Conservation (phyloP, 2,329 filamentous ascomycete genomes). For the Lecanoromycetidae sp. region DNA sequence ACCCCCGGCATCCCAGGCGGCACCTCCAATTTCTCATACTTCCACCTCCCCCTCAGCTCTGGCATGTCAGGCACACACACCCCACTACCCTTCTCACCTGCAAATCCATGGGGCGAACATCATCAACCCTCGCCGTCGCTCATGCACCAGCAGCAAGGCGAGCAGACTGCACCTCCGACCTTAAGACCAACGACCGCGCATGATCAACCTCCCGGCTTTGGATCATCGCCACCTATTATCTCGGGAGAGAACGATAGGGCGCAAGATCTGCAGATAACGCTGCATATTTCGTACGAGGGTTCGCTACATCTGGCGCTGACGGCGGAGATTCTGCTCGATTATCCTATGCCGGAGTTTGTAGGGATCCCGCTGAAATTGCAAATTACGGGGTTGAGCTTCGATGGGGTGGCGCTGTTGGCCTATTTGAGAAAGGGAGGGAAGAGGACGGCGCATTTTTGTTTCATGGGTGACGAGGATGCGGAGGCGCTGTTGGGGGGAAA, state of each 20-base stretch:
- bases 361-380: constrained; percentile 88
- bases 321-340: constrained; percentile 90
- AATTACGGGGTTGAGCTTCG: constrained; percentile 88
- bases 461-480: constrained; percentile 83
- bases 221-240: background rate
- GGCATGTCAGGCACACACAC: constrained; percentile 38
- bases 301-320: constrained; percentile 81
- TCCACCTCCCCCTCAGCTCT: constrained; percentile 34
- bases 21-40: constrained; percentile 38
- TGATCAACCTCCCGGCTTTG: background rate
- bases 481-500: constrained; percentile 51
- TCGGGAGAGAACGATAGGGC: background rate
- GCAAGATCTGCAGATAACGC: constrained; percentile 75
- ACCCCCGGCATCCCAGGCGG: constrained; percentile 36
- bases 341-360: constrained; percentile 96
- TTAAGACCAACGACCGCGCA: background rate
- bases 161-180: background rate
- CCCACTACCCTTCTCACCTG: too few relatives aligned
- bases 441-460: constrained; percentile 73
- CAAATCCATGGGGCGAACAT: constrained; percentile 34
- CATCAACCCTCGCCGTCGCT: constrained; percentile 13
- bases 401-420: constrained; percentile 84
- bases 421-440: constrained; percentile 52
- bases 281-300: constrained; percentile 78
- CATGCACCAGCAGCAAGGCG: constrained; percentile 1